Conservation (phyloP, 164 flowering plant species). For the Tetrastigma voinierianum region DNA sequence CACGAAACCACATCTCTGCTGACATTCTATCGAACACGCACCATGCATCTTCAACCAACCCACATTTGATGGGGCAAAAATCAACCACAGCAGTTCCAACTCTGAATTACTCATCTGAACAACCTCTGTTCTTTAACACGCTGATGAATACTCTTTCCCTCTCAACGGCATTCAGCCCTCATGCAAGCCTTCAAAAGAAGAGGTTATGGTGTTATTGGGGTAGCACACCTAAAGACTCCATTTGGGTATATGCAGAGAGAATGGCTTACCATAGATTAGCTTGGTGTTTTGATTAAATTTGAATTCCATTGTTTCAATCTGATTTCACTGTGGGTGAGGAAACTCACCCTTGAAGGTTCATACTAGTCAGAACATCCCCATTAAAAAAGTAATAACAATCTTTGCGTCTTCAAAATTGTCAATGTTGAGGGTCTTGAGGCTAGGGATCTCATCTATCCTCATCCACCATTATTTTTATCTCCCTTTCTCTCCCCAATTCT, state of each 20-base stretch:
- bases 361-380: no score
- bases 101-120: conserved; percentile 35
- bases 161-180: conserved; percentile 32
- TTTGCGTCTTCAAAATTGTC: no score
- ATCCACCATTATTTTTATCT: no score
- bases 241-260: conserved; percentile 32
- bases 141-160: conserved; percentile 34
- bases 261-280: conserved; percentile 39
- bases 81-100: conserved; percentile 45
- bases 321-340: conserved; percentile 1
- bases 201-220: conserved; percentile 30
- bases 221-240: conserved; percentile 31
- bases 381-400: no score
- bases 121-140: conserved; percentile 19
- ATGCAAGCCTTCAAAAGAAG: conserved; percentile 52
- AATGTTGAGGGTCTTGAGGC: no score
- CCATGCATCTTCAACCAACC: conserved; percentile 37
- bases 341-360: no score
- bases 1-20: conserved; percentile 33
- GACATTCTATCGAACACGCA: conserved; percentile 41
- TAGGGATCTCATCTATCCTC: no score
- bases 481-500: no score
- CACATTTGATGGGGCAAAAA: conserved; percentile 53
- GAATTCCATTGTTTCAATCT: conserved; percentile 34
- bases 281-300: conserved; percentile 34